Evolutionary conservation across 2,329 filamentous ascomycete genomes (phyloP), one percentile per base, ranked within the genome.

Genomic region (Colletotrichum filicis): DNA sequence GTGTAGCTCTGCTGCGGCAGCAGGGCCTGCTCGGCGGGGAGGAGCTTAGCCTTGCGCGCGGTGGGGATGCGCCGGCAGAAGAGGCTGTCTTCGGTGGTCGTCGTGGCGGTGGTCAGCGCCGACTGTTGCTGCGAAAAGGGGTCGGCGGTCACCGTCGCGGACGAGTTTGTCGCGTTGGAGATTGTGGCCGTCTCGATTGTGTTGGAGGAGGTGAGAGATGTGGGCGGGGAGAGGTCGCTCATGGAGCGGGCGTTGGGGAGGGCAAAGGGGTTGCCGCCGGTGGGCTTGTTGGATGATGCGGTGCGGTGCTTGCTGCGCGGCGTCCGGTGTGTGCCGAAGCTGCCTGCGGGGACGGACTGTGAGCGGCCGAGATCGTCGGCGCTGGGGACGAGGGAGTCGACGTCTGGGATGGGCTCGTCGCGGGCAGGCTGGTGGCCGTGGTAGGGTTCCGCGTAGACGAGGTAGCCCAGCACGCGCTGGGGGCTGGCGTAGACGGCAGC

Each of bases 391-490:
- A 83, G 79, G 66, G 80, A 83, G 62, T 85, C 85, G 30, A 85
- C 83, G 77, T 90, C 89, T 0, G 88, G 87, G 37, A 94, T 87
- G 5, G 92, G 85, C 71, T 90, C 88, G 79, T 95, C 93, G 76
- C 89, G 87, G 12, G 86, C 81, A 1, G 93, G 92, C 1, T 92
- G 88, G 35, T 91, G 84, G 62, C 92, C 91, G 71, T 89, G 86
- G 80, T 93, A 95, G 35, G 87, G 86, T 82, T 95, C 93, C 49
- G 92, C 94, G 77, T 90, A 91, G 30, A 95, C 91, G 14, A 93
- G 81, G 79, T 93, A 87, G 12, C 93, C 93, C 68, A 94, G 86
- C 74, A 95, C 90, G 72, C 88, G 88, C 82, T 95, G 92, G 0
- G 93, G 93, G 64, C 92, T 94, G 66, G 90, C 89, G 79, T 89